These are phyloP conservation scores for Saturnispora sekii DNA, from an alignment of 805 yeast genomes.

Conservation along the genomic window DNA sequence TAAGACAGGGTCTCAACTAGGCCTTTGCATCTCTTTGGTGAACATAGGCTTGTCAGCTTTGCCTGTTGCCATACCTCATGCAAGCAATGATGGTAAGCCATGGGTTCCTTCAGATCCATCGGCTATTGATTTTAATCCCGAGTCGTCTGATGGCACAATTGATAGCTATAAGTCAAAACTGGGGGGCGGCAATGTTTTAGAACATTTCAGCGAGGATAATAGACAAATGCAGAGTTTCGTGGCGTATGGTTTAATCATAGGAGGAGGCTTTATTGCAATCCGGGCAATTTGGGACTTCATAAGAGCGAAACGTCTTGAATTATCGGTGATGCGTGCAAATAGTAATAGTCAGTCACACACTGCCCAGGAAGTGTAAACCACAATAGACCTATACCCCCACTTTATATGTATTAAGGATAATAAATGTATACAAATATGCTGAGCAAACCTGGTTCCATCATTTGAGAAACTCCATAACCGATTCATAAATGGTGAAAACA, in stretches of 20 bases:
- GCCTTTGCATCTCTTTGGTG: slow-evolving; percentile 77
- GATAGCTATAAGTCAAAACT: slow-evolving; percentile 22
- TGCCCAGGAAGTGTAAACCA: too few species aligned
- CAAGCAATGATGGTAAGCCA: slow-evolving; percentile 11
- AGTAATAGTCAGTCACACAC: too few species aligned
- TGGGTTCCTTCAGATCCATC: slow-evolving; percentile 49
- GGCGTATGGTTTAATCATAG: slow-evolving; percentile 52
- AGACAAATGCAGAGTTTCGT: slow-evolving; percentile 34
- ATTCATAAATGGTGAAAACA: slow-evolving; percentile 92
- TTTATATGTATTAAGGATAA: too few species aligned
- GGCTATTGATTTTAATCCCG: slow-evolving; percentile 33
- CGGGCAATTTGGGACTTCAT: slow-evolving; percentile 66
- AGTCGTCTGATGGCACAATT: slow-evolving; percentile 19
- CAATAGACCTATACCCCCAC: too few species aligned
- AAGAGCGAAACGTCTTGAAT: slow-evolving; percentile 70
- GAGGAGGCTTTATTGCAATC: slow-evolving; percentile 57
- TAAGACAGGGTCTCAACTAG: slow-evolving; percentile 88
- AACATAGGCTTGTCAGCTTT: slow-evolving; percentile 54
- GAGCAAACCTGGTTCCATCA: slow-evolving; percentile 14
- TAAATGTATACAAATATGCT: not conserved
- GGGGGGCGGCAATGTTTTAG: slow-evolving; percentile 10
- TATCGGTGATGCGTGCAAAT: not conserved
- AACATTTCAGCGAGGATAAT: not conserved
- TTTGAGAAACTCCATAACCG: slow-evolving; percentile 56
- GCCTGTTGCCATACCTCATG: slow-evolving; percentile 29